phyloP scores from a whole-genome alignment of 306 rosid genomes.

The Arachis stenosperma region DNA sequence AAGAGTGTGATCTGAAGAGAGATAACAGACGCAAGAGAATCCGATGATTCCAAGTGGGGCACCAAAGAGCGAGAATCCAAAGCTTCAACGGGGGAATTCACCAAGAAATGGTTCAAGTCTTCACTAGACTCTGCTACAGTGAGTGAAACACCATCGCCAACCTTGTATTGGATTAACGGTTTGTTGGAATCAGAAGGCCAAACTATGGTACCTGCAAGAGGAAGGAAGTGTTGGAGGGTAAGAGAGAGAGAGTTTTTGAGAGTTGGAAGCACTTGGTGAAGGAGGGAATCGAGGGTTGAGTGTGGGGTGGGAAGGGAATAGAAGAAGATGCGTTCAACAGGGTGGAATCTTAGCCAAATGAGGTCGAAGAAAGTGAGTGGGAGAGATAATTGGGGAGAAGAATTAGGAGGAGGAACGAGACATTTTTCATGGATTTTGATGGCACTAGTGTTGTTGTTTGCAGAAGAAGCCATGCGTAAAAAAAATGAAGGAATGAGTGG shows the following conservation, averaged over 20 bases:
- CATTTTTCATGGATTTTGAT: constrained; percentile 20
- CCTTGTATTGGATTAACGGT: constrained; percentile 44
- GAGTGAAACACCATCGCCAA: constrained; percentile 50
- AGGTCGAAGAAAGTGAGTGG: constrained; percentile 50
- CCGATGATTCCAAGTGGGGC: constrained; percentile 41
- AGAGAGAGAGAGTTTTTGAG: constrained; percentile 57
- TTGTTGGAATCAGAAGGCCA: constrained; percentile 54
- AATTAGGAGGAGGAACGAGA: constrained; percentile 1
- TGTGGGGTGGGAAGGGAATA: constrained; percentile 17
- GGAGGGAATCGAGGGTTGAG: constrained; percentile 6
- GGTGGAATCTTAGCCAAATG: constrained; percentile 50
- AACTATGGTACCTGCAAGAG: constrained; percentile 47
- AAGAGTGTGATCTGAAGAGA: constrained; percentile 58
- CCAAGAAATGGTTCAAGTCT: constrained; percentile 39
- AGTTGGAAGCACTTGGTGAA: constrained; percentile 35
- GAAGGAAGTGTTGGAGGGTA: constrained; percentile 52
- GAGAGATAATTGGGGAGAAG: constrained; percentile 19
- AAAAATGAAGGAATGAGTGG: too few relatives aligned
- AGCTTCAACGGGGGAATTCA: constrained; percentile 28
- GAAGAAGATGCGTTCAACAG: constrained; percentile 52
- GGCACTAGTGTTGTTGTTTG: not conserved
- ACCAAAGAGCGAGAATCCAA: constrained; percentile 40
- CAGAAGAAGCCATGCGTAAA: not conserved
- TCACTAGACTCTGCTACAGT: constrained; percentile 44
- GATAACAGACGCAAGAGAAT: constrained; percentile 29